Conservation (phyloP, 768 basidiomycete genomes). For the Boletus tomentosulus region DNA sequence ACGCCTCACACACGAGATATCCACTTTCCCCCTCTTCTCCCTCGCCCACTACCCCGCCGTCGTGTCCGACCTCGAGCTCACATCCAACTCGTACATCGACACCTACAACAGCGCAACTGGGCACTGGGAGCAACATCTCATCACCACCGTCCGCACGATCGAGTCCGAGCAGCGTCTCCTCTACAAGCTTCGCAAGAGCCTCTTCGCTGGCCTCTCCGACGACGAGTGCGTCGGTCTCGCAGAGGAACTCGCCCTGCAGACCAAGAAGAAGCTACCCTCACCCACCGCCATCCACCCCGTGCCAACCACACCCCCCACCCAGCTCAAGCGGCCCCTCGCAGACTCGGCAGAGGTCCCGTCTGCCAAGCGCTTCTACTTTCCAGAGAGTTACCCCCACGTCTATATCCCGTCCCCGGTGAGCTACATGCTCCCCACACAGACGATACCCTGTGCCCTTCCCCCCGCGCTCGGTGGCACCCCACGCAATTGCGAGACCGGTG, state of each 20-base stretch:
- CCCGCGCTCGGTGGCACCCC: constrained; percentile 12
- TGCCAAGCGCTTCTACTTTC: constrained; percentile 27
- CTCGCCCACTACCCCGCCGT: constrained; percentile 50
- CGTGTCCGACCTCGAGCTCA: constrained; percentile 52
- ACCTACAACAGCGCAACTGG: constrained; percentile 49
- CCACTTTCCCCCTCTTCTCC: constrained; percentile 64
- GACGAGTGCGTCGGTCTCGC: constrained; percentile 53
- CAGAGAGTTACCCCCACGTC: constrained; percentile 27
- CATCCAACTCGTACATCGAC: constrained; percentile 52
- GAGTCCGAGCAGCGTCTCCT: constrained; percentile 57
- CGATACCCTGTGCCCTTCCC: constrained; percentile 23
- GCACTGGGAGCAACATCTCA: constrained; percentile 67
- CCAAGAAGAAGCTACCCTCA: constrained; percentile 15
- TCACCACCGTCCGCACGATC: constrained; percentile 55
- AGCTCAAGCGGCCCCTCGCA: constrained; percentile 27
- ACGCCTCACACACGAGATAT: constrained; percentile 51
- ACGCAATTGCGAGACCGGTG: constrained; percentile 15
- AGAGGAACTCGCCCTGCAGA: constrained; percentile 53
- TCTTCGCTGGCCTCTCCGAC: constrained; percentile 54
- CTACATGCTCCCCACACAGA: constrained; percentile 27
- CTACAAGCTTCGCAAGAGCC: constrained; percentile 55
- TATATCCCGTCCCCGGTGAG: constrained; percentile 27
- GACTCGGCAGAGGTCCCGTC: constrained; percentile 23
- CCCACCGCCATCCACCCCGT: neutral
- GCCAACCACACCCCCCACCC: constrained; percentile 8